Evolutionary conservation across 257 asterid species (phyloP), one percentile per base, ranked within the genome.

Genomic region (Capsicum baccatum): DNA sequence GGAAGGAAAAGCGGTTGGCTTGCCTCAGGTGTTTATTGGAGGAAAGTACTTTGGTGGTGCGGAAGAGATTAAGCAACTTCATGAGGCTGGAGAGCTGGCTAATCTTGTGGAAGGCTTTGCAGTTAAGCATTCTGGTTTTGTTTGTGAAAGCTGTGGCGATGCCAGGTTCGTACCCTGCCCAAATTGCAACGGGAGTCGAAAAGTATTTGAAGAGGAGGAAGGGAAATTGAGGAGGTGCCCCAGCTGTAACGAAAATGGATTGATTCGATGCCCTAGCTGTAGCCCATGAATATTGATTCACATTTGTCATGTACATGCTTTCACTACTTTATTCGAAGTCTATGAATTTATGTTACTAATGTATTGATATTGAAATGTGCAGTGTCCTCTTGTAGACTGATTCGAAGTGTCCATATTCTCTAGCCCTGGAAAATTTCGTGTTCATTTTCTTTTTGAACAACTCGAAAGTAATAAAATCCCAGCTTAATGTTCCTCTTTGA

Each of bases 21-120:
- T 96, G 84, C 99, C 99, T 1, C 99, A 94, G 86, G 96, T 96
- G 47, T 96, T 96, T 89, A 83, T 96, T 78, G 94, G 89, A 84
- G 97, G 97, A 52, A 88, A 88, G 56, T 69, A 93, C 88, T 80
- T 89, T 9, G 97, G 97, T 8, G 93, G 94, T 7, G 93, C 92
- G 0, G 94, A 92, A 16, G 44, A 85, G 70, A 74, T 92, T 0
- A 87, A 88, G 84, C 91, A 93, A 44, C 67, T 92, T 76, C 89
- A 87, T 35, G 97, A 93, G 83, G 86, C 50, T 3, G 97, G 95
- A 17, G 93, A 88, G 79, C 89, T 93, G 16, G 89, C 71, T 9
- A 83, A 66, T 87, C 87, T 91, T 56, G 54, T 92, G 44, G 87
- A 89, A 42, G 95, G 94, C 6, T 84, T 92, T 16, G 94, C 95